Evolutionary conservation across 2,329 filamentous ascomycete species (phyloP).

Genomic region (Mycosphaerella sp.): DNA sequence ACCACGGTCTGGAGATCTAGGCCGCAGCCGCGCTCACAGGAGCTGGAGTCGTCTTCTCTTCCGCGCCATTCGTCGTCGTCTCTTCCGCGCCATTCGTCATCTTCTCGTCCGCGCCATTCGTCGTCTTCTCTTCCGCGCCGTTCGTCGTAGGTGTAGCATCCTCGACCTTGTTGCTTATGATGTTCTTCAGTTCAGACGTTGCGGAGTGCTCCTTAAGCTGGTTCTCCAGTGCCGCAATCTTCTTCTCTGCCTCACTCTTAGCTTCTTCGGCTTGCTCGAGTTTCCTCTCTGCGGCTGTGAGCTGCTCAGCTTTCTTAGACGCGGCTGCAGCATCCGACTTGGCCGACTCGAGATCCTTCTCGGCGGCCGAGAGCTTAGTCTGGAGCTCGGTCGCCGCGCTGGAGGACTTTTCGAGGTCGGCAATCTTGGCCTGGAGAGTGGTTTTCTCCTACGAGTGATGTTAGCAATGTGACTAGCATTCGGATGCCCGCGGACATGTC

Average conservation of each 20-base stretch:
- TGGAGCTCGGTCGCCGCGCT: slow-evolving; percentile 5
- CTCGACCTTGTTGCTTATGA: slow-evolving; percentile 1
- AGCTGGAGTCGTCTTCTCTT: slow-evolving; percentile 4
- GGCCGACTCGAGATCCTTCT: slow-evolving; percentile 11
- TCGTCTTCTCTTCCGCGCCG: slow-evolving; percentile 1
- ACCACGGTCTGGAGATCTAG: slow-evolving; percentile 4
- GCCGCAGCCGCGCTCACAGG: slow-evolving; percentile 3
- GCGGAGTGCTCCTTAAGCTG: slow-evolving; percentile 8
- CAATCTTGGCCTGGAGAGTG: slow-evolving; percentile 11
- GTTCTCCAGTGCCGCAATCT: slow-evolving; percentile 8
- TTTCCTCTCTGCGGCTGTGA: slow-evolving; percentile 7
- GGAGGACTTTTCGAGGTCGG: slow-evolving; percentile 13
- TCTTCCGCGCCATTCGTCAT: slow-evolving; percentile 5
- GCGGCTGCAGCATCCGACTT: slow-evolving; percentile 10
- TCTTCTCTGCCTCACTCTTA: slow-evolving; percentile 6
- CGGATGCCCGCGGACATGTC: not conserved
- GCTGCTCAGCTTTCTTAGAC: slow-evolving; percentile 9
- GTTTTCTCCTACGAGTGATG: slow-evolving; percentile 12
- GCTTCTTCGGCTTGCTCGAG: slow-evolving; percentile 1
- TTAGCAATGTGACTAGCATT: not conserved
- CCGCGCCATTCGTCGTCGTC: not conserved
- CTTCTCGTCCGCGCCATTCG: slow-evolving; percentile 1
- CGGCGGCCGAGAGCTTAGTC: slow-evolving; percentile 10
- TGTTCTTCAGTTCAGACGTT: slow-evolving; percentile 3
- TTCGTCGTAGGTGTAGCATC: slow-evolving; percentile 3